These are phyloP conservation scores for Echium plantagineum DNA, from an alignment of 257 asterid genomes.

Conservation along the genomic window DNA sequence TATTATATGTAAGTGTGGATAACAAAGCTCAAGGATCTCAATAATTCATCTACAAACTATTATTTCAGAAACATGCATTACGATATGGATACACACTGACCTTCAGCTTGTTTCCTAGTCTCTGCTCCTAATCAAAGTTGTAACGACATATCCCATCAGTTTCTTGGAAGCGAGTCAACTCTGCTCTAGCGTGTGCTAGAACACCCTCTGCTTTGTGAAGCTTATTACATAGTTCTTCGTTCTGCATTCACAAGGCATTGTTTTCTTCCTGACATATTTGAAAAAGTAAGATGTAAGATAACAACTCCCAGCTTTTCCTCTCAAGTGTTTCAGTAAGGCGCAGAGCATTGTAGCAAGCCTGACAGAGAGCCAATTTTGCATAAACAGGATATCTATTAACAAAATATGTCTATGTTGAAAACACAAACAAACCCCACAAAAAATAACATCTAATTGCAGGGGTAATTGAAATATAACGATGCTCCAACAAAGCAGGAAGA, in stretches of 20 bases:
- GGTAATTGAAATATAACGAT: slow-evolving; percentile 70
- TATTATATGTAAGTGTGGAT: too few relatives aligned
- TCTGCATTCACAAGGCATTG: slow-evolving; percentile 55
- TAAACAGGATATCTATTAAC: slow-evolving; percentile 61
- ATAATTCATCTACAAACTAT: background rate
- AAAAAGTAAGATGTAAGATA: slow-evolving; percentile 11
- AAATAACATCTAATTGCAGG: slow-evolving; percentile 17
- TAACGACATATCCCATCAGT: slow-evolving; percentile 59
- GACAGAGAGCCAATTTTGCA: slow-evolving; percentile 92
- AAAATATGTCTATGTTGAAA: background rate
- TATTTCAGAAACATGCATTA: background rate
- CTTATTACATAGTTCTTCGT: slow-evolving; percentile 65
- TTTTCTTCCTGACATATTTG: slow-evolving; percentile 67
- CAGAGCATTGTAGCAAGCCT: slow-evolving; percentile 81
- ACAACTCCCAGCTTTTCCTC: slow-evolving; percentile 61
- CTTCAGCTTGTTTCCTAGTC: slow-evolving; percentile 53
- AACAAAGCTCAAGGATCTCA: background rate
- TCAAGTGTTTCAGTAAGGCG: slow-evolving; percentile 49
- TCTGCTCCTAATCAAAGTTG: slow-evolving; percentile 69
- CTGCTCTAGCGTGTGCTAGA: slow-evolving; percentile 70
- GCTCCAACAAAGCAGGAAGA: slow-evolving; percentile 77
- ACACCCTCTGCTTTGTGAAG: slow-evolving; percentile 56
- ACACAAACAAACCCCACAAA: slow-evolving; percentile 2
- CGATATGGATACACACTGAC: slow-evolving; percentile 23
- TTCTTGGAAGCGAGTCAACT: slow-evolving; percentile 65